phyloP scores from a whole-genome alignment of 441 rosid genomes.

The Gossypium trilobum region DNA sequence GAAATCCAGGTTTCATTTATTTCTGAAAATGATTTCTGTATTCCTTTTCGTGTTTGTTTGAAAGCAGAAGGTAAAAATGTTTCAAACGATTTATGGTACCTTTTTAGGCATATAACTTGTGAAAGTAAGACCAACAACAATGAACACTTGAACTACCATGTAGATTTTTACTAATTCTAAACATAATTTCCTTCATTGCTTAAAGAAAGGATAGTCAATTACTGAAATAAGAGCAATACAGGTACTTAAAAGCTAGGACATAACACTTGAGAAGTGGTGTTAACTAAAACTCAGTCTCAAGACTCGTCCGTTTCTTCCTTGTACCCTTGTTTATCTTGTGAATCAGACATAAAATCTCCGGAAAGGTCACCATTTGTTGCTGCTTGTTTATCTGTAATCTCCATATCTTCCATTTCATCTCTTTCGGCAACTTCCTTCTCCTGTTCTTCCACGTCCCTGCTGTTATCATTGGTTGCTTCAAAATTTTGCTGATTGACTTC shows the following conservation, averaged over 20 bases:
- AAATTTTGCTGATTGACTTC: conserved; percentile 7
- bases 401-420: neutral
- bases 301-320: conserved; percentile 29
- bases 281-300: conserved; percentile 26
- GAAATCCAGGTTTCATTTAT: no score
- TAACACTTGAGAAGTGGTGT: neutral
- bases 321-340: conserved; percentile 25
- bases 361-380: conserved; percentile 11
- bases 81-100: neutral
- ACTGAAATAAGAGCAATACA: neutral
- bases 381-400: conserved; percentile 14
- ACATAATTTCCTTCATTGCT: neutral
- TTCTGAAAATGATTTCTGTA: no score
- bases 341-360: conserved; percentile 13
- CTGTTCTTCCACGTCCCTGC: neutral
- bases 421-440: neutral
- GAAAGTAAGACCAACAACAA: neutral
- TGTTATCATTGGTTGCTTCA: conserved; percentile 14
- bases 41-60: neutral
- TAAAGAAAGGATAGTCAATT: neutral
- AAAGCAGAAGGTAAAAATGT: neutral
- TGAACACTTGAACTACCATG: neutral
- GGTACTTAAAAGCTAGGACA: neutral
- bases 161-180: neutral
- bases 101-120: neutral